A percentile compares a stretch with the other conserved stretches of the same genome.
Conservation (phyloP, 108 stramenopile species). For the Ochromonas danica region DNA sequence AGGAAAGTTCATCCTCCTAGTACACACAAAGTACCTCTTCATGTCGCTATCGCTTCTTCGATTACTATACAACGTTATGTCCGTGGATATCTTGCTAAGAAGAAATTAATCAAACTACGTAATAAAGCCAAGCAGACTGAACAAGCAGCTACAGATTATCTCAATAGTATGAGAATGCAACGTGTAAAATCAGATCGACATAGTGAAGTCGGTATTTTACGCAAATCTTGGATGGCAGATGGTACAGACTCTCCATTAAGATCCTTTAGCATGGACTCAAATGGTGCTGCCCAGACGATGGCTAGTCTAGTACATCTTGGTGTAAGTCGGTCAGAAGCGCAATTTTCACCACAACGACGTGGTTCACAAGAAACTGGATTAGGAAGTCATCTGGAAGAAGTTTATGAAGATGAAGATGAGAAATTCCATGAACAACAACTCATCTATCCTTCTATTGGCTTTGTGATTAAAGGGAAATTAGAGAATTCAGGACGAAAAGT, state of each 20-base stretch:
- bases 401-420: background rate
- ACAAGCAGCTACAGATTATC: background rate
- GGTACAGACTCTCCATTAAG: background rate
- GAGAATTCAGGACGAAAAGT: background rate
- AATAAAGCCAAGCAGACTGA: background rate
- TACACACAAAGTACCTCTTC: constrained; percentile 1
- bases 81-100: background rate
- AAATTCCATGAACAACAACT: background rate
- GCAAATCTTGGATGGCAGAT: background rate
- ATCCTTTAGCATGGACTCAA: background rate
- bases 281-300: background rate
- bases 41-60: background rate
- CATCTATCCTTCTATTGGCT: background rate
- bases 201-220: background rate
- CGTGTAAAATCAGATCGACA: background rate
- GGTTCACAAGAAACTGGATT: background rate
- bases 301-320: background rate
- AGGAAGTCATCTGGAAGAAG: background rate
- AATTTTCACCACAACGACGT: background rate
- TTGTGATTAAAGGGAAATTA: background rate
- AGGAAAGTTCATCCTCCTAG: no score
- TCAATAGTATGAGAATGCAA: background rate
- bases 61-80: background rate
- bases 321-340: background rate
- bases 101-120: background rate